phyloP scores from a whole-genome alignment of 78 protist genomes.

The Kipferlia bialata region DNA sequence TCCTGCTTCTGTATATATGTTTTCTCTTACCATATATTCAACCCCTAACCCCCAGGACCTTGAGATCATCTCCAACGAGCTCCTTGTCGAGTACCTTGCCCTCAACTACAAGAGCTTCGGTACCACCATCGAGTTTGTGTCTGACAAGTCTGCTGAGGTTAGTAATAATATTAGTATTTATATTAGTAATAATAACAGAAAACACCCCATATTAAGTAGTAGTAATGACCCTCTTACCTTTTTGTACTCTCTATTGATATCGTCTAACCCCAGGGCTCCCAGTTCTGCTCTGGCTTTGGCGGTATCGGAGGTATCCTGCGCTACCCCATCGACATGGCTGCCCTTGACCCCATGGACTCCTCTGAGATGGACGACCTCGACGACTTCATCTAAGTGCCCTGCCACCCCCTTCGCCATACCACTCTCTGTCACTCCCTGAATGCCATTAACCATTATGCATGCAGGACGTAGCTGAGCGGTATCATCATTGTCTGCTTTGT shows the following conservation, averaged over 20 bases:
- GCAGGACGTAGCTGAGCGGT: background rate
- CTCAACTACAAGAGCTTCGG: slow-evolving; percentile 77
- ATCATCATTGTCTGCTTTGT: no score
- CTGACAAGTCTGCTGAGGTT: slow-evolving; percentile 88
- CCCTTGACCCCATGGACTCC: background rate
- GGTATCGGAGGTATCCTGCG: slow-evolving; percentile 81
- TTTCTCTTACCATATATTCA: no score
- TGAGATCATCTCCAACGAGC: slow-evolving; percentile 49
- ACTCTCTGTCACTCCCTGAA: background rate
- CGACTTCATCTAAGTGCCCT: no score
- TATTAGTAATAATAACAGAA: no score
- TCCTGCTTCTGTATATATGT: no score
- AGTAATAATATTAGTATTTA: no score
- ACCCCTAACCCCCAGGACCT: no score
- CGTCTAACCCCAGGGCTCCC: no score
- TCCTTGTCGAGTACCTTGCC: slow-evolving; percentile 80
- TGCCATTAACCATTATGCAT: background rate
- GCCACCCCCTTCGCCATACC: no score
- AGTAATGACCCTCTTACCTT: no score
- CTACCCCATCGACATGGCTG: slow-evolving; percentile 6
- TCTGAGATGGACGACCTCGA: slow-evolving; percentile 13
- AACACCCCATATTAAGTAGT: no score
- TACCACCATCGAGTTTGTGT: slow-evolving; percentile 68
- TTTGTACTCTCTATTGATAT: no score
- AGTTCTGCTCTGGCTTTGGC: slow-evolving; percentile 92